Base-by-base conservation (phyloP, 1,139 yeast genomes). In the Hansenula lynferdii region DNA sequence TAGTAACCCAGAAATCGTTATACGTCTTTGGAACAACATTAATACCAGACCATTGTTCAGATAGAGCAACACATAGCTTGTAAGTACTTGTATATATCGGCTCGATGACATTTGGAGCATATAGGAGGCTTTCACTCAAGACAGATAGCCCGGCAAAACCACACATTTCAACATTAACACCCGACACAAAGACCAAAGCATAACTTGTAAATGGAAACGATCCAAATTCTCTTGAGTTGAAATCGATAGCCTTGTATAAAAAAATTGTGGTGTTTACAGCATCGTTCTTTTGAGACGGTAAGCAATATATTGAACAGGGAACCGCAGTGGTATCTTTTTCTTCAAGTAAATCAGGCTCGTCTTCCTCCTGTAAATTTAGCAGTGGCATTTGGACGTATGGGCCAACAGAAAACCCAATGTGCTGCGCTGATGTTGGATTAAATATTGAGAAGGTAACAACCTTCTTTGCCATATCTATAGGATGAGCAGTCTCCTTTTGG, bases 401-500 rank as follows among this genome's bases (percentile, higher is more conserved):
- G 0, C 98, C 99, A 3, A 87, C 75, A 0, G 96, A 90, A 82
- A 96, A 92, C 0, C 97, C 97, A n/a, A 94, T 72, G 60, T 90
- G 97, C 49, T 90, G 97, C 0, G 98, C 89, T 36, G 95, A 81
- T 0, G 89, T 85, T 0, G 98, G 96, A 40, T 83, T 85, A 54
- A 80, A 82, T 19, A 92, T 71, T 28, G 86, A 85, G 70, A 90
- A 90, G 6, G 84, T 71, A 2, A 84, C 85, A 0, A 81, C 72
- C 49, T 87, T 92, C 55, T 86, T 86, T 3, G 82, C 71, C 34
- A 76, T 60, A 56, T 89, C 95, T 1, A 68, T 60, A 0, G 80
- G 72, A 48, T 80, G 81, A 0, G 78, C 68, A 6, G 60, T 46
- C 44, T 72, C 81, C 42, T 70, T 72, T 21, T 64, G 64, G 5